Evolutionary conservation across 2,329 filamentous ascomycete species (phyloP).

Genomic region (Diaporthe citriasiana): DNA sequence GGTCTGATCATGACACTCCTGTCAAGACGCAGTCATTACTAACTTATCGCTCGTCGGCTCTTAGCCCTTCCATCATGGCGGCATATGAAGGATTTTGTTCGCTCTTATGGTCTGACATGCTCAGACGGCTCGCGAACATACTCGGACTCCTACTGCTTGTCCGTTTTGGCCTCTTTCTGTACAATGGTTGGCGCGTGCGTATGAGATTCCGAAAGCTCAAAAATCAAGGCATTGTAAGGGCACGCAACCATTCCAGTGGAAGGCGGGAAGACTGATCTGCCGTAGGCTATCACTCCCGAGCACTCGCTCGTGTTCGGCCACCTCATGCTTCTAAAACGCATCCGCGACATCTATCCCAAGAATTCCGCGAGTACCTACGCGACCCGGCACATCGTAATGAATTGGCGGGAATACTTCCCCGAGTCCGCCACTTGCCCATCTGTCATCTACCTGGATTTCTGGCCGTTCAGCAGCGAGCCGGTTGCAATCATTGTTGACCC

Average conservation of each 20-base stretch:
- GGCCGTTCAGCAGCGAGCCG: constrained; percentile 43
- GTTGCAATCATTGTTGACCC: constrained; percentile 37
- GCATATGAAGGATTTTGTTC: not conserved
- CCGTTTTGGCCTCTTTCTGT: constrained; percentile 12
- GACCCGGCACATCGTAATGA: constrained; percentile 5
- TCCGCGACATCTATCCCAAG: constrained; percentile 2
- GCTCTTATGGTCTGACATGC: not conserved
- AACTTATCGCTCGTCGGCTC: not conserved
- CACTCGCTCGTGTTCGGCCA: constrained; percentile 29
- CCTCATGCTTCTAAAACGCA: constrained; percentile 19
- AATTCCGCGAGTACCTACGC: constrained; percentile 34
- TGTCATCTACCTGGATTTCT: constrained; percentile 46
- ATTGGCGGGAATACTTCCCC: constrained; percentile 43
- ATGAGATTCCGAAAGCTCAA: constrained; percentile 27
- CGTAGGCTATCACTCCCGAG: not conserved
- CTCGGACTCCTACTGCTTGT: not conserved
- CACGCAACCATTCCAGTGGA: too few relatives aligned
- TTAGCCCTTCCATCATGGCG: not conserved
- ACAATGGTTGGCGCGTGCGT: constrained; percentile 1
- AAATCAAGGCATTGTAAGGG: constrained; percentile 9
- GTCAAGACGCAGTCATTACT: not conserved
- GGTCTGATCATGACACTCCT: not conserved
- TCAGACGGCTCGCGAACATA: constrained; percentile 18
- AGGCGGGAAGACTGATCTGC: not conserved
- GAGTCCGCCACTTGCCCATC: constrained; percentile 32